These are phyloP conservation scores for Manihot esculenta DNA, from an alignment of 441 rosid genomes.

Conservation along the genomic window DNA sequence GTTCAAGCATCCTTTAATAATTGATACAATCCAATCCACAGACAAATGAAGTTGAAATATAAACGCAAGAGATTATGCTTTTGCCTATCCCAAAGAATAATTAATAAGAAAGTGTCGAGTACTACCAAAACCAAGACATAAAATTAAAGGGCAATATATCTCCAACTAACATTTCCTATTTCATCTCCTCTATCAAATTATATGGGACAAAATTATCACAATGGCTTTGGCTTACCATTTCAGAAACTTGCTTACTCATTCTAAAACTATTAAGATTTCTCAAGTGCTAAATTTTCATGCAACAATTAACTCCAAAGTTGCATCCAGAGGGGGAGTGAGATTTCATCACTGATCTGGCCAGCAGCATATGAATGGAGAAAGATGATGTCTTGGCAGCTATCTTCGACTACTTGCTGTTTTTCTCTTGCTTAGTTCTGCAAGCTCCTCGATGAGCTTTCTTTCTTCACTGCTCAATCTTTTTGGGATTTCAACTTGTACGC, in stretches of 20 bases:
- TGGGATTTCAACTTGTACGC: conserved; percentile 94
- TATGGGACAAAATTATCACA: conserved; percentile 17
- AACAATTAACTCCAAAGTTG: conserved; percentile 9
- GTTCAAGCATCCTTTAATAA: too few species aligned
- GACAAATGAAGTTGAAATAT: too few species aligned
- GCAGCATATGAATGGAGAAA: background rate
- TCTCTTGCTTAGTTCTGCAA: conserved; percentile 84
- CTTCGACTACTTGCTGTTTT: conserved; percentile 74
- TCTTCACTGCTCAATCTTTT: conserved; percentile 85
- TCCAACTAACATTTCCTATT: background rate
- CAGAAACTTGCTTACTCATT: conserved; percentile 14
- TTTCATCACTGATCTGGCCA: background rate
- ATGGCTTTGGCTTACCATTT: conserved; percentile 7
- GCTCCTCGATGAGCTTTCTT: conserved; percentile 83
- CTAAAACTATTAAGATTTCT: conserved; percentile 2
- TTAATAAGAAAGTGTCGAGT: background rate
- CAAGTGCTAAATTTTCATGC: conserved; percentile 9
- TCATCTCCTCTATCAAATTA: background rate
- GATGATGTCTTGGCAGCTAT: conserved; percentile 34
- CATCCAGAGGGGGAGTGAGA: background rate
- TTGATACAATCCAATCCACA: too few species aligned
- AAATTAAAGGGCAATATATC: background rate
- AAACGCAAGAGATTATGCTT: too few species aligned
- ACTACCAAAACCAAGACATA: background rate
- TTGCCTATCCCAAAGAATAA: conserved; percentile 3